A percentile compares a stretch with the other conserved stretches of the same genome.
Evolutionary conservation across 2,329 filamentous ascomycete species (phyloP).

Genomic region (Penicillium palitans): DNA sequence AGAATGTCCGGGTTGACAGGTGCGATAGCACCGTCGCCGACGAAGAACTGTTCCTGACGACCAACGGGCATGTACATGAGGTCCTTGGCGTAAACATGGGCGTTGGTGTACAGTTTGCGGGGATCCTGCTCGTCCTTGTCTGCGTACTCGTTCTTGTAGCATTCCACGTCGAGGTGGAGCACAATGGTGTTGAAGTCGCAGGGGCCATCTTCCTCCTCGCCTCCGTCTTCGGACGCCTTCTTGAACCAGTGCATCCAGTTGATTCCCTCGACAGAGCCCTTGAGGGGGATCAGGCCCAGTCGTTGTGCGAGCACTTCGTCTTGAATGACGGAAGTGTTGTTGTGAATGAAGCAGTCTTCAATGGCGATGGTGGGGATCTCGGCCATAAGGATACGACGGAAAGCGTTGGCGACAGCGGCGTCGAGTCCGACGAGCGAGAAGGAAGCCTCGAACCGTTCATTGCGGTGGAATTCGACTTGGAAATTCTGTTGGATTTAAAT

Average conservation of each 20-base stretch:
- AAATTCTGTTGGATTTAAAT: conserved; percentile 55
- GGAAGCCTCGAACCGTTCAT: conserved; percentile 71
- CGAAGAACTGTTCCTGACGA: conserved; percentile 68
- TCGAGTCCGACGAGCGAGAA: conserved; percentile 94
- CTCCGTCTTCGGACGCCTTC: conserved; percentile 66
- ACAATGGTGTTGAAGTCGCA: conserved; percentile 86
- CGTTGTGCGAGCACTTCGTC: conserved; percentile 93
- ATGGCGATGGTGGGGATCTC: conserved; percentile 95
- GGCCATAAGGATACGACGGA: conserved; percentile 90
- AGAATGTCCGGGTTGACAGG: conserved; percentile 90
- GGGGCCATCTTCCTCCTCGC: conserved; percentile 46
- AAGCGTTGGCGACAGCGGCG: conserved; percentile 91
- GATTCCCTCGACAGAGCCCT: conserved; percentile 73
- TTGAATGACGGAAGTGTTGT: conserved; percentile 97
- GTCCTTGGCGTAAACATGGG: conserved; percentile 76
- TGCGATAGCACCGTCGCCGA: conserved; percentile 65
- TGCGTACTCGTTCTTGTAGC: conserved; percentile 74
- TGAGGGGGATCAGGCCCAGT: conserved; percentile 86
- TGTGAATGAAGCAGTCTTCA: conserved; percentile 87
- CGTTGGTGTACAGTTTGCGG: conserved; percentile 78
- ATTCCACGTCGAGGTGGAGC: conserved; percentile 73
- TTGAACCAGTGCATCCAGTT: conserved; percentile 80
- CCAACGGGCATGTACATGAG: conserved; percentile 76
- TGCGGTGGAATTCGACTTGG: conserved; percentile 78
- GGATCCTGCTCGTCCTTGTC: conserved; percentile 75